Evolutionary conservation across 2,329 filamentous ascomycete genomes (phyloP).

Genomic region (Ophiostoma tasmaniense): DNA sequence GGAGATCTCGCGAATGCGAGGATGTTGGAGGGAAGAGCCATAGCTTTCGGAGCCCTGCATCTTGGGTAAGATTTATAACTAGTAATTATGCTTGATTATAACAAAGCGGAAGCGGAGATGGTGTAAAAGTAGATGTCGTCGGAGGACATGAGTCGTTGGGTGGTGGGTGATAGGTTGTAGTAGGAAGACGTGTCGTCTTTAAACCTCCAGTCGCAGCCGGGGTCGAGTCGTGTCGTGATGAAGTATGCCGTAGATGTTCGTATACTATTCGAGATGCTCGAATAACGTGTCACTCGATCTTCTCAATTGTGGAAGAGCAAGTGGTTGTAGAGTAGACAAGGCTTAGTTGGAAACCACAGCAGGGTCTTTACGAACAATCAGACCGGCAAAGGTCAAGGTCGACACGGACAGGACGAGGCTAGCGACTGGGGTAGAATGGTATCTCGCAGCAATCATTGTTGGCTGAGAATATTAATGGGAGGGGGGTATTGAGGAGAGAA

Average conservation of each 20-base stretch:
- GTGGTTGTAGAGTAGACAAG: conserved; percentile 18
- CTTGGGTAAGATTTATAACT: conserved; percentile 33
- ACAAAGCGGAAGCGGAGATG: background rate
- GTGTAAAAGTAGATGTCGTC: background rate
- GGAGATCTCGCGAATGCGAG: conserved; percentile 29
- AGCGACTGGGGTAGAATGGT: conserved; percentile 50
- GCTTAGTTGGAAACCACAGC: conserved; percentile 36
- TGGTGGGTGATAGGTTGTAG: conserved; percentile 21
- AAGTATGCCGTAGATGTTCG: conserved; percentile 20
- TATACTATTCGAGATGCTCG: conserved; percentile 9
- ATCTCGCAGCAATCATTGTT: conserved; percentile 53
- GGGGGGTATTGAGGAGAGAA: conserved; percentile 10
- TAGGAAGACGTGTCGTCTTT: conserved; percentile 1
- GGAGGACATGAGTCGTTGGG: conserved; percentile 21
- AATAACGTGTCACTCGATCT: conserved; percentile 16
- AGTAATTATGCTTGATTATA: background rate
- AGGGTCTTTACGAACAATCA: conserved; percentile 46
- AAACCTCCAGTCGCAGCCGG: conserved; percentile 22
- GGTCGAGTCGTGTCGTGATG: conserved; percentile 19
- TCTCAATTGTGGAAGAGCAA: conserved; percentile 23
- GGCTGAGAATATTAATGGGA: conserved; percentile 23
- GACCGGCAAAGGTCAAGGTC: conserved; percentile 36
- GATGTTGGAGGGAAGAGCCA: conserved; percentile 36
- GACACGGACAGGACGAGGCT: conserved; percentile 45
- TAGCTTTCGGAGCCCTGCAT: conserved; percentile 49